A percentile compares a stretch with the other conserved stretches of the same genome.
Evolutionary conservation across 805 yeast species (phyloP).

Genomic region (Wickerhamiella shivajii): DNA sequence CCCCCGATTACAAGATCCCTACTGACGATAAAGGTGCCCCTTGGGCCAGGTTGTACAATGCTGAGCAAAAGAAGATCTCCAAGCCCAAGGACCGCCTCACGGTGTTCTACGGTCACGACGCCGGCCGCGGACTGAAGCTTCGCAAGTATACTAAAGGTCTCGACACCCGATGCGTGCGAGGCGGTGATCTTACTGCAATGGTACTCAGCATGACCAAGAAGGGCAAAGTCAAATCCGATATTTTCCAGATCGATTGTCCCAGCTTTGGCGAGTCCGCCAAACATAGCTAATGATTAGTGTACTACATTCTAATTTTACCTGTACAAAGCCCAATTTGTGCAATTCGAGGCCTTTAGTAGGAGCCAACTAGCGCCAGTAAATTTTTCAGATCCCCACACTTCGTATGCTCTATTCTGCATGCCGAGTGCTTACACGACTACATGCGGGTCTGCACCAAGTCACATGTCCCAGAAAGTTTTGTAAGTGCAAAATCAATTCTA

Average conservation of each 20-base stretch:
- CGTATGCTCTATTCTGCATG: no score
- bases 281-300: no score
- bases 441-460: no score
- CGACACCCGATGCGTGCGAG: constrained; percentile 72
- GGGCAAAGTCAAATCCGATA: constrained; percentile 19
- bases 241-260: constrained; percentile 21
- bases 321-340: no score
- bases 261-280: background rate
- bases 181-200: constrained; percentile 52
- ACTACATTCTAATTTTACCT: no score
- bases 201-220: constrained; percentile 26
- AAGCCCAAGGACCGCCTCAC: constrained; percentile 18
- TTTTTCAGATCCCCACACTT: no score
- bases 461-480: no score
- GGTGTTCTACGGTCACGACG: constrained; percentile 83
- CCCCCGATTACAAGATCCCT: constrained; percentile 45
- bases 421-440: no score
- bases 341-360: no score
- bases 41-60: constrained; percentile 48
- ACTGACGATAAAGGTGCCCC: constrained; percentile 31
- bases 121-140: constrained; percentile 55
- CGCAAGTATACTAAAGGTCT: constrained; percentile 60
- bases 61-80: constrained; percentile 24
- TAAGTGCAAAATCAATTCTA: no score
- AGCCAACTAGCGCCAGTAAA: no score